Evolutionary conservation across 139 green algal genomes (phyloP).

Genomic region (Chlamydomonas sp.): DNA sequence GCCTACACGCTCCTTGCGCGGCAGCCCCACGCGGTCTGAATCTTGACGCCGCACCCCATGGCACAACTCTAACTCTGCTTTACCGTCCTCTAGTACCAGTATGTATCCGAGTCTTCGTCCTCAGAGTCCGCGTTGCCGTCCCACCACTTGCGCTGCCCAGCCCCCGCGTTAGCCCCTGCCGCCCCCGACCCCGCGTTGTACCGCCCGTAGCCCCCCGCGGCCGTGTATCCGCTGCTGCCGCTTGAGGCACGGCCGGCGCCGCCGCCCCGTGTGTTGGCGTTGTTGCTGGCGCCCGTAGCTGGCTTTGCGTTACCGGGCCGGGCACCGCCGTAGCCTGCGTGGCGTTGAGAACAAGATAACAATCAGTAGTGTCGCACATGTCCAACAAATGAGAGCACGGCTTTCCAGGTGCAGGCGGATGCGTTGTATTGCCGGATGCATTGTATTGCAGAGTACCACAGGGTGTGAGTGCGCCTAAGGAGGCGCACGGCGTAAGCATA

Average conservation of each 20-base stretch:
- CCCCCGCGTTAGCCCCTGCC: background rate
- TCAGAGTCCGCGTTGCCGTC: background rate
- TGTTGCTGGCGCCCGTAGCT: background rate
- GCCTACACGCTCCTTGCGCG: too few relatives aligned
- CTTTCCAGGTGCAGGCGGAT: background rate
- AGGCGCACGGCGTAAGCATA: too few relatives aligned
- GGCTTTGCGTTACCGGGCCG: background rate
- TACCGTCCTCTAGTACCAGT: conserved; percentile 10
- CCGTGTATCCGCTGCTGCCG: background rate
- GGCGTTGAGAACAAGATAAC: background rate
- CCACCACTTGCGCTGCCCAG: conserved; percentile 21
- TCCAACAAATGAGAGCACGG: background rate
- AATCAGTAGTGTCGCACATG: too few relatives aligned
- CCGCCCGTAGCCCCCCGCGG: background rate
- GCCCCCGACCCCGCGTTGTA: background rate
- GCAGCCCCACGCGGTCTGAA: too few relatives aligned
- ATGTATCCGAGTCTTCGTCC: conserved; percentile 16
- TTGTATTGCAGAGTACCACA: background rate
- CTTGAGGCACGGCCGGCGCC: background rate
- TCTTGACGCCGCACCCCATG: too few relatives aligned
- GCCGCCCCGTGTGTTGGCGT: background rate
- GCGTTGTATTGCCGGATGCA: background rate
- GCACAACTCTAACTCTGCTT: too few relatives aligned
- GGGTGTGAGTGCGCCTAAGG: too few relatives aligned
- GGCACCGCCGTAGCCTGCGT: background rate